These are phyloP conservation scores for Gigaspora rosea DNA, from an alignment of 192 early-diverging fungal genomes.

Conservation along the genomic window DNA sequence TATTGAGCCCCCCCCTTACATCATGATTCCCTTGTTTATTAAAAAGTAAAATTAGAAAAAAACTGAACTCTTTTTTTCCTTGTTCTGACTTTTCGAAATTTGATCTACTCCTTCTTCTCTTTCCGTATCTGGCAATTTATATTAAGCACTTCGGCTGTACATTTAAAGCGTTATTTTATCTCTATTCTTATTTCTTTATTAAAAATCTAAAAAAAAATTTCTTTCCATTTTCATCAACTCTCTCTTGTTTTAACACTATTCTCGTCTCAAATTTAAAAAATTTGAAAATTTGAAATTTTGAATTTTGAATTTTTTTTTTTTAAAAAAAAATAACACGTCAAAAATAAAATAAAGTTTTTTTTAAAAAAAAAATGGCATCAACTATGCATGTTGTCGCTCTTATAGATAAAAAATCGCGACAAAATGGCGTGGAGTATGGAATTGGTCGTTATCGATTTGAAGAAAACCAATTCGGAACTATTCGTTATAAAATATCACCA, in stretches of 20 bases:
- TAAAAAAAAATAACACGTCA: not conserved
- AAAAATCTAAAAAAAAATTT: not conserved
- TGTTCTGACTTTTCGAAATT: not conserved
- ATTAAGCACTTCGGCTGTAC: not conserved
- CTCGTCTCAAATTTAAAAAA: too few species aligned
- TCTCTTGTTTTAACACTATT: too few species aligned
- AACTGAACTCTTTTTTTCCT: not conserved
- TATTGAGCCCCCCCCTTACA: too few species aligned
- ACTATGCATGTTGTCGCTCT: constrained; percentile 17
- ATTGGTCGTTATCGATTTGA: not conserved
- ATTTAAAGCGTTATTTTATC: not conserved
- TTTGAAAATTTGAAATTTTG: too few species aligned
- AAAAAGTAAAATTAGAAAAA: too few species aligned
- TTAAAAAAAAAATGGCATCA: not conserved
- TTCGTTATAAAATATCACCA: not conserved
- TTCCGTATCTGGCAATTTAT: not conserved
- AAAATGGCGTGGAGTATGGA: not conserved
- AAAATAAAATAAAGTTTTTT: not conserved
- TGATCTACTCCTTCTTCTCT: not conserved
- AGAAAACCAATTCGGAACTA: constrained; percentile 16
- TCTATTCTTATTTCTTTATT: not conserved
- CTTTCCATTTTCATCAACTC: too few species aligned
- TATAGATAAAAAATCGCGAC: constrained; percentile 15
- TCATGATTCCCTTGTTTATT: too few species aligned
- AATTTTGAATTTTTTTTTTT: not conserved